phyloP scores from a whole-genome alignment of 75 land plant species.

The Larix kaempferi region DNA sequence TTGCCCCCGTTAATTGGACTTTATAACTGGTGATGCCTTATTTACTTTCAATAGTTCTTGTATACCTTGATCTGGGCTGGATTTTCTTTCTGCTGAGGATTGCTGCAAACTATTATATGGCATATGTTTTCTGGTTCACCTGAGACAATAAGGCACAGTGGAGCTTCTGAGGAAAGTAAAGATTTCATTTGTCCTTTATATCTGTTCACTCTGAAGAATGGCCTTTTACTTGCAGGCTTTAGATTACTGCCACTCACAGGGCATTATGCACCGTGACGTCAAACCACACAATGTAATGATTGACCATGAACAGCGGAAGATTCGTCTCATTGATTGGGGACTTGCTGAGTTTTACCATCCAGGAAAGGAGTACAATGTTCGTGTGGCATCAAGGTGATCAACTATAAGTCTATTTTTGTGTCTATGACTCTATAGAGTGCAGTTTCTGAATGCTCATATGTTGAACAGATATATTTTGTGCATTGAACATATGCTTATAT shows the following conservation, averaged over 20 bases:
- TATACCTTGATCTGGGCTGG: too few relatives aligned
- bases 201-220: not conserved
- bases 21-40: too few relatives aligned
- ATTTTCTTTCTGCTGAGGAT: too few relatives aligned
- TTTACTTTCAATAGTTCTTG: too few relatives aligned
- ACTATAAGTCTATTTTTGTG: not conserved
- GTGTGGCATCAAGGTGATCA: conserved; percentile 47
- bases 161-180: not conserved
- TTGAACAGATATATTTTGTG: not conserved
- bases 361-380: conserved; percentile 55
- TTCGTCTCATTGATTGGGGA: conserved; percentile 64
- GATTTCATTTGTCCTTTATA: not conserved
- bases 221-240: conserved; percentile 35
- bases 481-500: not conserved
- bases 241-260: conserved; percentile 67
- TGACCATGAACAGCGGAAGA: conserved; percentile 55
- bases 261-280: conserved; percentile 68
- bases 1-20: too few relatives aligned
- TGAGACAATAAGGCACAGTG: not conserved
- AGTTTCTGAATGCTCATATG: not conserved
- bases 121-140: not conserved
- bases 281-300: conserved; percentile 73
- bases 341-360: conserved; percentile 64
- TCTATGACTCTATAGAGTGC: not conserved
- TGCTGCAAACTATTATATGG: too few relatives aligned